These are phyloP conservation scores for Paxillus rubicundulus DNA, from an alignment of 768 basidiomycete genomes.

Conservation along the genomic window DNA sequence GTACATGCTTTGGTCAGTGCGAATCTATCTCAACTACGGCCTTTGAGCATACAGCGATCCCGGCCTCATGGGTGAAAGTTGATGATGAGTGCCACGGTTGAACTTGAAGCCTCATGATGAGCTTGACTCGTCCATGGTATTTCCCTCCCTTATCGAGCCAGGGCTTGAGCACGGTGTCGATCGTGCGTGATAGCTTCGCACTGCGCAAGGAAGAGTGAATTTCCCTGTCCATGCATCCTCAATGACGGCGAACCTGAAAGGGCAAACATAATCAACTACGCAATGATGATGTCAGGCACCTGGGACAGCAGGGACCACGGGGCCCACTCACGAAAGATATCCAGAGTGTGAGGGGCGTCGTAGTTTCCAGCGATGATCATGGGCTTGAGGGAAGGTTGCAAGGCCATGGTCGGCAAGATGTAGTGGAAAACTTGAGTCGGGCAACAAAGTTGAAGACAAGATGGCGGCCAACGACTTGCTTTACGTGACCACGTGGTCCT, in stretches of 20 bases:
- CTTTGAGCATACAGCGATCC: slow-evolving; percentile 57
- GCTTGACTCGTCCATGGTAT: slow-evolving; percentile 72
- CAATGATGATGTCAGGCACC: not conserved
- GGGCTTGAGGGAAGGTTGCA: slow-evolving; percentile 70
- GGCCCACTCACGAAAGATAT: slow-evolving; percentile 62
- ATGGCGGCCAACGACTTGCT: no score
- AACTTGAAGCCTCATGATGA: slow-evolving; percentile 67
- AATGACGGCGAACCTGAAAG: slow-evolving; percentile 53
- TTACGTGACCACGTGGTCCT: no score
- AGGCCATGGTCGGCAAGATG: slow-evolving; percentile 51
- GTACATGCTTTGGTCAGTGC: not conserved
- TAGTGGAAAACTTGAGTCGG: no score
- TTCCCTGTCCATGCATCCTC: no score
- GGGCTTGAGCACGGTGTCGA: slow-evolving; percentile 62
- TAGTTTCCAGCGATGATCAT: slow-evolving; percentile 58
- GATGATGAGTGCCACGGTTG: slow-evolving; percentile 83
- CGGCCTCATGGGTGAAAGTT: slow-evolving; percentile 77
- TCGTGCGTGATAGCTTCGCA: slow-evolving; percentile 56
- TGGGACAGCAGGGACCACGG: not conserved
- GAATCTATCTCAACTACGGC: not conserved
- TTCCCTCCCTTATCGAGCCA: slow-evolving; percentile 54
- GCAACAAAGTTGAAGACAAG: slow-evolving; percentile 1
- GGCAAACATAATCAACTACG: slow-evolving; percentile 85
- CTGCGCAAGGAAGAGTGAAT: slow-evolving; percentile 31
- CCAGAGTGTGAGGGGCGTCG: slow-evolving; percentile 72